Evolutionary conservation across 257 asterid species (phyloP).

Genomic region (Przewalskia tangutica): DNA sequence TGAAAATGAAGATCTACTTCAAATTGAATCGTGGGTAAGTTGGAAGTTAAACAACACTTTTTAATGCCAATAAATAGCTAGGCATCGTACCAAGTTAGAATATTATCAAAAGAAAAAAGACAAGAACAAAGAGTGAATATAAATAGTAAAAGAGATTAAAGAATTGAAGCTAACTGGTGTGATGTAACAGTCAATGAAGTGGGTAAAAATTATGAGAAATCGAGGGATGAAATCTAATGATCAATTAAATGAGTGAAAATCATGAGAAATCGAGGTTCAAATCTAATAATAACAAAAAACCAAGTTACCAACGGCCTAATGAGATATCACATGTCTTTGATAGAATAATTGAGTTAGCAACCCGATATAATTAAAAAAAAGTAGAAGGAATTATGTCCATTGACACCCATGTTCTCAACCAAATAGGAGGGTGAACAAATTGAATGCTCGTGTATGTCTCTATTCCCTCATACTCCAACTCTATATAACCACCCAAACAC

Average conservation of each 20-base stretch:
- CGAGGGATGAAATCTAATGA: background rate
- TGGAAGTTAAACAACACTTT: background rate
- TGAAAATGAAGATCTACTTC: background rate
- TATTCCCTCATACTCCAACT: background rate
- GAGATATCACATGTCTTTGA: too few species aligned
- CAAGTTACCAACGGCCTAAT: background rate
- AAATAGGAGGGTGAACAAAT: background rate
- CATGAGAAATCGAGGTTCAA: background rate
- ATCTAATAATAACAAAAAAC: background rate
- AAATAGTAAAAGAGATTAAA: too few species aligned
- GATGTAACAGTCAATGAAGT: too few species aligned
- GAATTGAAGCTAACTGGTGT: too few species aligned
- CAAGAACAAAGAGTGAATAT: background rate
- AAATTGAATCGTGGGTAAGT: background rate
- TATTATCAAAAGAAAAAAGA: background rate
- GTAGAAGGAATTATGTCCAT: background rate
- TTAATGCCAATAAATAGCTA: background rate
- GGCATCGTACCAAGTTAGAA: background rate
- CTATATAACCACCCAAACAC: conserved; percentile 2
- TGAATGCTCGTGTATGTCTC: background rate
- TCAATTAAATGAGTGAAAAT: background rate
- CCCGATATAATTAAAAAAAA: too few species aligned
- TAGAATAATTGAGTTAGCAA: background rate
- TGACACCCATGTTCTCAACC: background rate
- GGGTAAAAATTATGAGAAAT: too few species aligned